Evolutionary conservation across 2,329 filamentous ascomycete species (phyloP), one percentile per base, ranked within the genome.

Genomic region (Fusarium robinianum): DNA sequence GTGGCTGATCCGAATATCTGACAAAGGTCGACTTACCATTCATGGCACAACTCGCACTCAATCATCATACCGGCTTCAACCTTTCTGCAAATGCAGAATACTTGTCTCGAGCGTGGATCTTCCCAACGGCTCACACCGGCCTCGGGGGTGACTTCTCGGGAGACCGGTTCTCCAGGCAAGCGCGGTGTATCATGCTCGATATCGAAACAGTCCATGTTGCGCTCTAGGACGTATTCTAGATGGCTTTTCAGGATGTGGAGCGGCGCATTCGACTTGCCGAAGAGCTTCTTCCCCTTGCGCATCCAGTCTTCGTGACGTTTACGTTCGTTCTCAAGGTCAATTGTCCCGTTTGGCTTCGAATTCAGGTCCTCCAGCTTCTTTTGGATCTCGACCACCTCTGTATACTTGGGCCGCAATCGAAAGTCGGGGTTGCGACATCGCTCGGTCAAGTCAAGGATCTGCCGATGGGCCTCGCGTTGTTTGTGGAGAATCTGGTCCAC

Each of bases 61-160:
- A 99, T 97, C 94, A 99, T 99, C 87, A 97, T 95, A 37, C 94
- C 94, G 24, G 92, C 90, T 69, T 99, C 94, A 6, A 90, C 82
- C 52, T 85, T 89, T 47, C 94, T 84, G 70, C 94, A 99, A 57
- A 99, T 96, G 68, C 94, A 99, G 67, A 97, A 99, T 0, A 97
- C 92, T 64, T 97, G 91, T 23, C 81, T 70, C 42, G 78, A 78
- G 21, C 72, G 83, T 64, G 75, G 79, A 60, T 87, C 78, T 59
- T 85, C 76, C 78, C 72, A 85, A 56, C 71, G 79, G 48, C 67
- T 76, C 38, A 70, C 63, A 31, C 76, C 77, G 6, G 75, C 78
- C 6, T 75, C 72, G 2, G 79, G 78, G 40, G 72, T 81, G 0
- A 87, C 85, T 61, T 95, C 90, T 60, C 94, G 79, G 1, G 92